Evolutionary conservation across 371 early-diverging fungal genomes (phyloP).

Genomic region (Mortierella sp.): DNA sequence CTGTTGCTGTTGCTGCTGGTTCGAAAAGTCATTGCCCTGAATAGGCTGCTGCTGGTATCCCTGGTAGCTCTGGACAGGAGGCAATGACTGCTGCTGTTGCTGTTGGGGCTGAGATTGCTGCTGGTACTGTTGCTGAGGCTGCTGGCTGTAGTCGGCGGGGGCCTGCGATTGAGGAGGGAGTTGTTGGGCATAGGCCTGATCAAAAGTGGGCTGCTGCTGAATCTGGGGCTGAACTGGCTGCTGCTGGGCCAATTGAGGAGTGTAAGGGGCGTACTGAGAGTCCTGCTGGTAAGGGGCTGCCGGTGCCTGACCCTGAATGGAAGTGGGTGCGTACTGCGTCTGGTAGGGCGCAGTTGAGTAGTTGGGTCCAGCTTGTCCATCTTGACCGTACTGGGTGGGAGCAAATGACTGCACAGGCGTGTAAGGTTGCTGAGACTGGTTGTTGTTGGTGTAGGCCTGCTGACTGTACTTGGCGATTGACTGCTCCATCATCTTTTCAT

Average conservation of each 20-base stretch:
- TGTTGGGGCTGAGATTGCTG: conserved; percentile 22
- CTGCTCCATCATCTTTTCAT: conserved; percentile 59
- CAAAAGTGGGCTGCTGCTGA: conserved; percentile 33
- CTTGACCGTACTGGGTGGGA: conserved; percentile 15
- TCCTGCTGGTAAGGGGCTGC: conserved; percentile 27
- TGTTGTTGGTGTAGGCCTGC: conserved; percentile 22
- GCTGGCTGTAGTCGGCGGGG: conserved; percentile 30
- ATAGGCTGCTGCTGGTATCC: conserved; percentile 27
- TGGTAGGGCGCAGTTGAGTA: conserved; percentile 36
- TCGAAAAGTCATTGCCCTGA: background rate
- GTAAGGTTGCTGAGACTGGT: conserved; percentile 27
- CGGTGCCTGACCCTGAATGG: conserved; percentile 22
- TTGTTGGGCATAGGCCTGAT: conserved; percentile 35
- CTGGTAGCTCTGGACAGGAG: conserved; percentile 17
- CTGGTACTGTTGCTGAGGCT: conserved; percentile 2
- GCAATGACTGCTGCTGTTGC: conserved; percentile 21
- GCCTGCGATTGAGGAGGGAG: conserved; percentile 17
- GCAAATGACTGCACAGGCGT: conserved; percentile 18
- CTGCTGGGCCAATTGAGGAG: conserved; percentile 34
- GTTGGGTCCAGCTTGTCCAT: conserved; percentile 22
- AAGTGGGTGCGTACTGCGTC: conserved; percentile 25
- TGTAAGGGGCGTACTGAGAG: conserved; percentile 36
- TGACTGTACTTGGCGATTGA: conserved; percentile 55
- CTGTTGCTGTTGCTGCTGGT: conserved; percentile 21
- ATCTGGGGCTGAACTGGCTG: conserved; percentile 21